These are phyloP conservation scores for Ceratobasidium sp. DNA, from an alignment of 1,284 basidiomycete genomes.

Conservation along the genomic window DNA sequence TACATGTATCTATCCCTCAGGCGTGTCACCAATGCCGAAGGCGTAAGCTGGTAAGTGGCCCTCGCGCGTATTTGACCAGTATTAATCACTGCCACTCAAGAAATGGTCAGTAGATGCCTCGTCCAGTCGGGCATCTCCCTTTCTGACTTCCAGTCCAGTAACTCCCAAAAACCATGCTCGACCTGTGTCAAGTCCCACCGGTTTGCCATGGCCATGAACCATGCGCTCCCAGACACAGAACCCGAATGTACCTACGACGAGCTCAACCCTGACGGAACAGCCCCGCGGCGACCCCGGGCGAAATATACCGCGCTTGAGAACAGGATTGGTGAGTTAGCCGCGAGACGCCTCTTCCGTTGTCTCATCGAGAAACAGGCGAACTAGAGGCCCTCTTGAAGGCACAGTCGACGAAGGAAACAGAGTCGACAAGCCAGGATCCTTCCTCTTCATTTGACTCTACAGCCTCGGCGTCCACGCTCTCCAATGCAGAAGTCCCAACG, in stretches of 20 bases:
- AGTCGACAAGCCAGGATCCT: slow-evolving; percentile 50
- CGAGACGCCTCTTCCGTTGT: slow-evolving; percentile 39
- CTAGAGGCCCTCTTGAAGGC: slow-evolving; percentile 65
- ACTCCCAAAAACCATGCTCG: slow-evolving; percentile 71
- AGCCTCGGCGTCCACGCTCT: background rate
- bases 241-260: slow-evolving; percentile 80
- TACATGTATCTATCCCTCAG: background rate
- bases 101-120: slow-evolving; percentile 22
- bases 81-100: background rate
- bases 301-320: slow-evolving; percentile 73
- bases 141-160: slow-evolving; percentile 58
- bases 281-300: slow-evolving; percentile 66
- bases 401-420: slow-evolving; percentile 15
- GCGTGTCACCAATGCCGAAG: slow-evolving; percentile 38
- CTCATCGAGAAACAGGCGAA: slow-evolving; percentile 63
- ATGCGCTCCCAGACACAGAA: slow-evolving; percentile 64
- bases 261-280: slow-evolving; percentile 56
- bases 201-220: slow-evolving; percentile 70
- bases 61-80: background rate
- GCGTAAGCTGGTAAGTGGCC: slow-evolving; percentile 32
- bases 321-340: slow-evolving; percentile 69
- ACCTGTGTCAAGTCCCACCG: slow-evolving; percentile 76
- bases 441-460: slow-evolving; percentile 54
- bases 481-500: background rate
- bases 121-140: slow-evolving; percentile 61